These are phyloP conservation scores for Crithidia sp. DNA, from an alignment of 208 protist species.

Conservation along the genomic window DNA sequence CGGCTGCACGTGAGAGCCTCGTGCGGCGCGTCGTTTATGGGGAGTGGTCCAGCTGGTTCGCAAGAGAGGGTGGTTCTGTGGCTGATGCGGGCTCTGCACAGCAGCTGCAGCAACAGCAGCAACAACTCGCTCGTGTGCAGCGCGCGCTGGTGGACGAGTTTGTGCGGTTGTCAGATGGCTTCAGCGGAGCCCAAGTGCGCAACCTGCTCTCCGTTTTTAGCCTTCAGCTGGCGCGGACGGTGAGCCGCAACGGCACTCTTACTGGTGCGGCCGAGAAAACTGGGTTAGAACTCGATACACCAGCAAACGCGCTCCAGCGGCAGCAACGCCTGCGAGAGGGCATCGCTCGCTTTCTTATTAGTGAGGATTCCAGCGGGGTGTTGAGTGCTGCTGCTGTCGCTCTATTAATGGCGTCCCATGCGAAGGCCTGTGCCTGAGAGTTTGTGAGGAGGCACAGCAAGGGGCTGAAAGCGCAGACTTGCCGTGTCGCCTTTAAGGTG, in stretches of 20 bases:
- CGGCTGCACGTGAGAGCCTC: conserved; percentile 45
- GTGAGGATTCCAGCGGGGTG: background rate
- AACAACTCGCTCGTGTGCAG: background rate
- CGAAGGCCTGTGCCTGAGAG: background rate
- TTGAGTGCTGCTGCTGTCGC: conserved; percentile 1
- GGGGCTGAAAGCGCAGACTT: too few relatives aligned
- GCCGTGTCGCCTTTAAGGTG: too few relatives aligned
- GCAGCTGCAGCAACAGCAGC: background rate
- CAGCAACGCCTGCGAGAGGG: conserved; percentile 7
- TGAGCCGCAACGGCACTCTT: background rate
- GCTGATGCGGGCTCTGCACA: too few relatives aligned
- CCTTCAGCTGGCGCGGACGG: conserved; percentile 42
- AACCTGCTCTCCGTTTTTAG: conserved; percentile 61
- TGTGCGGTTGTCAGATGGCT: conserved; percentile 48
- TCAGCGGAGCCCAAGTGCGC: conserved; percentile 63
- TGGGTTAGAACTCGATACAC: background rate
- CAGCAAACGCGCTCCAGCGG: background rate
- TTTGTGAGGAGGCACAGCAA: background rate
- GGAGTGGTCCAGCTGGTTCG: conserved; percentile 70
- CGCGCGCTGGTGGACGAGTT: conserved; percentile 41
- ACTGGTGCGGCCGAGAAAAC: too few relatives aligned
- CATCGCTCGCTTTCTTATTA: background rate
- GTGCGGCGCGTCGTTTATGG: conserved; percentile 56
- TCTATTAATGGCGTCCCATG: background rate
- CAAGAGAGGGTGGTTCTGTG: too few relatives aligned